These are phyloP conservation scores for Fusarium setosum DNA, from an alignment of 2,329 filamentous ascomycete genomes.

Conservation along the genomic window DNA sequence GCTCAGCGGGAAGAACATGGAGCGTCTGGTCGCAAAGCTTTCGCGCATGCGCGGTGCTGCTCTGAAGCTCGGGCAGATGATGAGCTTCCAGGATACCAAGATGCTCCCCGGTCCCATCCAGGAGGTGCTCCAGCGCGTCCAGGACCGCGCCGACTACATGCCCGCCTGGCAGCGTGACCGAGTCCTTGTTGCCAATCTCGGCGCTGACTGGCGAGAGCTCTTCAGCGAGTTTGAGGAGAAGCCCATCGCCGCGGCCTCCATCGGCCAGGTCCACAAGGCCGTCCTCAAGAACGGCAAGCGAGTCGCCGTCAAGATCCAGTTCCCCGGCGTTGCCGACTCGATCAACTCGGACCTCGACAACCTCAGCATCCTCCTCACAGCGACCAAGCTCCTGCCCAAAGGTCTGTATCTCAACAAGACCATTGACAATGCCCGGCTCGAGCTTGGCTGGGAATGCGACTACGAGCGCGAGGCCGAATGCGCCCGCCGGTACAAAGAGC, in stretches of 20 bases:
- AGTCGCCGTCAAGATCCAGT: slow-evolving; percentile 97
- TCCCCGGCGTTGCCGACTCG: slow-evolving; percentile 93
- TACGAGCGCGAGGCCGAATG: slow-evolving; percentile 90
- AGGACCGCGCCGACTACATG: slow-evolving; percentile 98
- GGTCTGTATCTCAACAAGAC: slow-evolving; percentile 97
- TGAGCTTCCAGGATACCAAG: slow-evolving; percentile 97
- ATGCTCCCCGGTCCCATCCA: slow-evolving; percentile 91
- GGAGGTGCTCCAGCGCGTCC: slow-evolving; percentile 90
- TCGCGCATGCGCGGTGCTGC: slow-evolving; percentile 97
- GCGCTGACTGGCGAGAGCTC: slow-evolving; percentile 83
- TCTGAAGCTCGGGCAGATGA: slow-evolving; percentile 97
- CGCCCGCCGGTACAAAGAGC: slow-evolving; percentile 77
- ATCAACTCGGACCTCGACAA: slow-evolving; percentile 98
- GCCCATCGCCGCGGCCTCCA: slow-evolving; percentile 94
- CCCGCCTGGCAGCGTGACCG: slow-evolving; percentile 90
- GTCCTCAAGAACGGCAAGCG: slow-evolving; percentile 77
- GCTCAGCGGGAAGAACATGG: slow-evolving; percentile 90
- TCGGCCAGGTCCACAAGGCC: slow-evolving; percentile 94
- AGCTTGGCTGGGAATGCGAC: slow-evolving; percentile 97
- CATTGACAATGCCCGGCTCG: slow-evolving; percentile 91
- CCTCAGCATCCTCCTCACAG: slow-evolving; percentile 88
- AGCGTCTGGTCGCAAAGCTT: slow-evolving; percentile 89
- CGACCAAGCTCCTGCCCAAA: slow-evolving; percentile 88
- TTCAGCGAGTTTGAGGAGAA: slow-evolving; percentile 89
- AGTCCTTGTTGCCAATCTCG: slow-evolving; percentile 83